A percentile compares a stretch with the other conserved stretches of the same genome.
Evolutionary conservation across 768 basidiomycete species (phyloP).

Genomic region (Tylopilus rubrobrunneus): DNA sequence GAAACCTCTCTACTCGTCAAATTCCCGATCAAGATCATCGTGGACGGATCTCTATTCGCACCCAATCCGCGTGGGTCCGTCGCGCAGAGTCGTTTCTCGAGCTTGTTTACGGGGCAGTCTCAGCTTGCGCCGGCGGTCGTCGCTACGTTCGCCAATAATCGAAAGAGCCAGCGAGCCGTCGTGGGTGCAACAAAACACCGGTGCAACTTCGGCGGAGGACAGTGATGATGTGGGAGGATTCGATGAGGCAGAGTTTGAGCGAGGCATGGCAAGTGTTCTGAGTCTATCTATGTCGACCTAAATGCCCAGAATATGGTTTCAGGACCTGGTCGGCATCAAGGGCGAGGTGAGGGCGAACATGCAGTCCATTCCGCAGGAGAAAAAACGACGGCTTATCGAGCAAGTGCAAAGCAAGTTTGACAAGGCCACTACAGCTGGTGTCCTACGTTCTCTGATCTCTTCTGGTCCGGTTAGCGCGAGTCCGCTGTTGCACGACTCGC

Average conservation of each 20-base stretch:
- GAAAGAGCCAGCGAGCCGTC: slow-evolving; percentile 72
- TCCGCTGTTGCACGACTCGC: slow-evolving; percentile 57
- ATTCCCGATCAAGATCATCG: neutral
- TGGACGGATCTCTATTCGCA: slow-evolving; percentile 19
- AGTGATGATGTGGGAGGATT: slow-evolving; percentile 30
- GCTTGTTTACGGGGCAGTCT: no score
- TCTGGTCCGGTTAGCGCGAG: slow-evolving; percentile 55
- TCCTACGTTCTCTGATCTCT: slow-evolving; percentile 30
- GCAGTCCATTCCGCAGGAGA: slow-evolving; percentile 54
- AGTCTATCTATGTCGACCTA: neutral
- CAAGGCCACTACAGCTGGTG: slow-evolving; percentile 29
- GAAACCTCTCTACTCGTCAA: no score
- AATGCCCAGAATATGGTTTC: slow-evolving; percentile 16
- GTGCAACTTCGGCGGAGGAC: slow-evolving; percentile 19
- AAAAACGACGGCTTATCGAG: slow-evolving; percentile 66
- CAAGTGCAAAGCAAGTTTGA: slow-evolving; percentile 43
- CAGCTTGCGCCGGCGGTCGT: slow-evolving; percentile 34
- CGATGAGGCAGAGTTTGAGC: slow-evolving; percentile 53
- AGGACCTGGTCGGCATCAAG: slow-evolving; percentile 75
- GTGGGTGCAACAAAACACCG: slow-evolving; percentile 43
- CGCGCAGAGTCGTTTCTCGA: slow-evolving; percentile 45
- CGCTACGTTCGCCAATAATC: slow-evolving; percentile 34
- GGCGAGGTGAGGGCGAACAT: slow-evolving; percentile 61
- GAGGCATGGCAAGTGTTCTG: slow-evolving; percentile 56
- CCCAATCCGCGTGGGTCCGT: slow-evolving; percentile 52